These are phyloP conservation scores for Allomyces javanicus DNA, from an alignment of 192 early-diverging fungal genomes.

Conservation along the genomic window DNA sequence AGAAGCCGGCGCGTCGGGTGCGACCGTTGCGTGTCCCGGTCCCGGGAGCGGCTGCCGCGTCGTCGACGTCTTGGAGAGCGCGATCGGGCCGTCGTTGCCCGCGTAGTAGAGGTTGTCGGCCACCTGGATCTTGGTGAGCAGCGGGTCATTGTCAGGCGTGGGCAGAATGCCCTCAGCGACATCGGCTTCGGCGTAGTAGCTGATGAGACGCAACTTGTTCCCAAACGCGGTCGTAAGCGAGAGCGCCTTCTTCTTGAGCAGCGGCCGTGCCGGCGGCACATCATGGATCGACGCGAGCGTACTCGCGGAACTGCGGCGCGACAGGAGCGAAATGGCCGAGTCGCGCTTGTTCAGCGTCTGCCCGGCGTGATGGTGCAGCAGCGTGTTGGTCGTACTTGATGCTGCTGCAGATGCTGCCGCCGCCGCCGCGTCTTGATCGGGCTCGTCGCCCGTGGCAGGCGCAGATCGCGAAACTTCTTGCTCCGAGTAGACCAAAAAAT, in stretches of 20 bases:
- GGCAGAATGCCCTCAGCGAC: slow-evolving; percentile 37
- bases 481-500: background rate
- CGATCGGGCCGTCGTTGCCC: background rate
- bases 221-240: slow-evolving; percentile 61
- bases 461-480: background rate
- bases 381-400: background rate
- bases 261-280: background rate
- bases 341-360: background rate
- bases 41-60: no score
- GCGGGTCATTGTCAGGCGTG: slow-evolving; percentile 44
- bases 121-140: slow-evolving; percentile 42
- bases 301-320: background rate
- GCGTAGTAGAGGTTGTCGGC: slow-evolving; percentile 49
- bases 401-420: background rate
- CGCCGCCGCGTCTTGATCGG: no score
- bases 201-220: slow-evolving; percentile 69
- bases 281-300: background rate
- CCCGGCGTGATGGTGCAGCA: background rate
- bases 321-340: background rate
- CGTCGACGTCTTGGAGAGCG: background rate
- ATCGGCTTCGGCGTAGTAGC: slow-evolving; percentile 64
- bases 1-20: no score
- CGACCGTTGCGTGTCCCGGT: no score
- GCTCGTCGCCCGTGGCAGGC: background rate
- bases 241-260: slow-evolving; percentile 52